phyloP scores from a whole-genome alignment of 495 filamentous ascomycete genomes.

The Penicillium silybi region DNA sequence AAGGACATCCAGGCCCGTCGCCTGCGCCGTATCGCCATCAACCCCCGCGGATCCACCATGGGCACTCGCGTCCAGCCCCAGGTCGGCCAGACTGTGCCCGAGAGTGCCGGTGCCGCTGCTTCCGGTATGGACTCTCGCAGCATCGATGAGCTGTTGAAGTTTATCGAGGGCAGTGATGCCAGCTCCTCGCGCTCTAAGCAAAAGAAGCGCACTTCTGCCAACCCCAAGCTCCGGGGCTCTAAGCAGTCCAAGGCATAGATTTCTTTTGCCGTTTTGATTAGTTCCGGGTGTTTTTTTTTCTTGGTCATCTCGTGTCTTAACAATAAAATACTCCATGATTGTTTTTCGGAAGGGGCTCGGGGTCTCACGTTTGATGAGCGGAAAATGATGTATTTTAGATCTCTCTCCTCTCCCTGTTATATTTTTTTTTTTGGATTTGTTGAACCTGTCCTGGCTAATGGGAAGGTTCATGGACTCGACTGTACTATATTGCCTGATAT shows the following conservation, averaged over 20 bases:
- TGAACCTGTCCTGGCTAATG: constrained; percentile 30
- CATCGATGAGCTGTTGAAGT: constrained; percentile 83
- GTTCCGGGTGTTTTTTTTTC: constrained; percentile 11
- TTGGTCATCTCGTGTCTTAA: constrained; percentile 32
- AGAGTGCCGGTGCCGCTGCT: constrained; percentile 36
- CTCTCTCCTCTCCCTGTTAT: constrained; percentile 38
- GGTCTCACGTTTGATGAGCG: constrained; percentile 32
- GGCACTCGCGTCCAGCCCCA: constrained; percentile 50
- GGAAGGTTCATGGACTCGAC: constrained; percentile 26
- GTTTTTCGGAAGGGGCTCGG: constrained; percentile 21
- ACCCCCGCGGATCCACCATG: constrained; percentile 49
- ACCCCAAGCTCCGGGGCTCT: constrained; percentile 63
- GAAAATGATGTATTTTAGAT: constrained; percentile 37
- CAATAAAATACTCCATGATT: constrained; percentile 31
- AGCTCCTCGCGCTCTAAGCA: constrained; percentile 53
- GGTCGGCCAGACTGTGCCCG: constrained; percentile 51
- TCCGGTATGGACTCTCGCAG: constrained; percentile 62
- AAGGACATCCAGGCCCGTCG: constrained; percentile 76
- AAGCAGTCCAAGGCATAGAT: constrained; percentile 40
- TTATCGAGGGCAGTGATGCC: constrained; percentile 71
- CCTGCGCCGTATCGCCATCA: constrained; percentile 56
- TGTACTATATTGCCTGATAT: constrained; percentile 33
- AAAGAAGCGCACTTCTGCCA: constrained; percentile 63
- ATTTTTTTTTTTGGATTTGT: constrained; percentile 18
- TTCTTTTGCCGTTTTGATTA: neutral